Conservation (phyloP, 495 filamentous ascomycete species). For the Chaetomium cochliodes region DNA sequence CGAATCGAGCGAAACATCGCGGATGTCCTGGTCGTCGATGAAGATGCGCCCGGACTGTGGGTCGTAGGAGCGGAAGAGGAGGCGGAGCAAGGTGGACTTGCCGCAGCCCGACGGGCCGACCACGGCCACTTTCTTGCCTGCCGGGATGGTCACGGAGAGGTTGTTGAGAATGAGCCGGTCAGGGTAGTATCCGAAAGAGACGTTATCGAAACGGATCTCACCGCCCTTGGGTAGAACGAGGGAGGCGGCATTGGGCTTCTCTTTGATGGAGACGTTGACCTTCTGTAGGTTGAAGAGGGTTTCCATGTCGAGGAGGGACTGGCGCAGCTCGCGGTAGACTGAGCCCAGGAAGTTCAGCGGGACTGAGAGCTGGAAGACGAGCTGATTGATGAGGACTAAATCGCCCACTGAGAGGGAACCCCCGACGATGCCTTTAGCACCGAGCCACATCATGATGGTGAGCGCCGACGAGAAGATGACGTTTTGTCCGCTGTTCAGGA, state of each 20-base stretch:
- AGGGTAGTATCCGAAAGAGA: conserved; percentile 86
- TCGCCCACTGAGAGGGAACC: conserved; percentile 90
- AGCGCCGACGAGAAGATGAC: conserved; percentile 94
- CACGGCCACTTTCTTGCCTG: conserved; percentile 91
- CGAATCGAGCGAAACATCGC: conserved; percentile 76
- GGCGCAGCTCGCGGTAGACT: conserved; percentile 91
- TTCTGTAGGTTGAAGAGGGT: conserved; percentile 98
- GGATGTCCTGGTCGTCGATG: conserved; percentile 90
- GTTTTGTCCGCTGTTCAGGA: conserved; percentile 97
- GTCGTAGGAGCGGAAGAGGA: conserved; percentile 94
- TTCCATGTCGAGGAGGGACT: conserved; percentile 96
- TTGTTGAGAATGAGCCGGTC: conserved; percentile 86
- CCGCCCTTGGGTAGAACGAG: conserved; percentile 72
- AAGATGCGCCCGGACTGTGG: conserved; percentile 82
- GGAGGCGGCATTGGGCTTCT: conserved; percentile 67
- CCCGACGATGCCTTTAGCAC: conserved; percentile 78
- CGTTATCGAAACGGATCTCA: conserved; percentile 90
- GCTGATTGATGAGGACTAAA: conserved; percentile 96
- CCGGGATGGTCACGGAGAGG: conserved; percentile 83
- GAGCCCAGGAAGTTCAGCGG: conserved; percentile 95
- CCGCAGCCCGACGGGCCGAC: conserved; percentile 95
- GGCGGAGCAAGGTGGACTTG: conserved; percentile 86
- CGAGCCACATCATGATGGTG: conserved; percentile 98
- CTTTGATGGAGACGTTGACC: conserved; percentile 85
- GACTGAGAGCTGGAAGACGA: conserved; percentile 96